phyloP scores from a whole-genome alignment of 768 basidiomycete species.

The Podaxis rugospora region DNA sequence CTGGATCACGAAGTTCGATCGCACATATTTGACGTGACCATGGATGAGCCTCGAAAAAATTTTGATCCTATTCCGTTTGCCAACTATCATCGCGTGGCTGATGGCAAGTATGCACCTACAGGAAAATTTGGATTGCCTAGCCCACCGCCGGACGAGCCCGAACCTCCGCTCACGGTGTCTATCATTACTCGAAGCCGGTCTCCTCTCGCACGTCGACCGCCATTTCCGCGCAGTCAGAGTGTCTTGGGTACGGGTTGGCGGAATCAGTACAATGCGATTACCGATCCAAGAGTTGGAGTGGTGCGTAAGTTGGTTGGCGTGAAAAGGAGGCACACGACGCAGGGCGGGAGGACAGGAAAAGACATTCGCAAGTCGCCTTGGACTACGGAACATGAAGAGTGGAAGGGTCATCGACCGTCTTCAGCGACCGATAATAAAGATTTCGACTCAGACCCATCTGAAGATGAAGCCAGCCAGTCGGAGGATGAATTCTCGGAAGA shows the following conservation, averaged over 20 bases:
- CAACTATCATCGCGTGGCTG: slow-evolving; percentile 51
- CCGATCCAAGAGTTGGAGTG: slow-evolving; percentile 70
- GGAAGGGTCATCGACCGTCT: slow-evolving; percentile 31
- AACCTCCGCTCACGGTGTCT: slow-evolving; percentile 17
- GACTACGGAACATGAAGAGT: slow-evolving; percentile 43
- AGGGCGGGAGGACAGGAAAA: slow-evolving; percentile 29
- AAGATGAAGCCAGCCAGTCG: slow-evolving; percentile 20
- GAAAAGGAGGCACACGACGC: slow-evolving; percentile 55
- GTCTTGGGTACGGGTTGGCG: slow-evolving; percentile 38
- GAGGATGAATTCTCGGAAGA: slow-evolving; percentile 65
- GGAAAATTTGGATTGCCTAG: slow-evolving; percentile 74
- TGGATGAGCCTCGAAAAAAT: slow-evolving; percentile 3
- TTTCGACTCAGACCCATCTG: slow-evolving; percentile 30
- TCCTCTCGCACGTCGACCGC: slow-evolving; percentile 10
- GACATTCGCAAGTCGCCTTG: slow-evolving; percentile 30
- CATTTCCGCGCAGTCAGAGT: neutral
- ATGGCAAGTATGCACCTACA: slow-evolving; percentile 62
- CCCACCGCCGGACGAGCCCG: slow-evolving; percentile 50
- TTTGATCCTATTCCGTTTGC: slow-evolving; percentile 81
- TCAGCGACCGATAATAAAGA: slow-evolving; percentile 29
- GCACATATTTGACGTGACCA: slow-evolving; percentile 16
- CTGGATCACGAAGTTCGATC: slow-evolving; percentile 26
- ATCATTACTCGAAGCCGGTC: slow-evolving; percentile 15
- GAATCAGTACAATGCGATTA: slow-evolving; percentile 50
- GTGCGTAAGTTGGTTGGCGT: slow-evolving; percentile 64